Evolutionary conservation across 805 yeast genomes (phyloP).

Genomic region (Torulaspora delbrueckii): DNA sequence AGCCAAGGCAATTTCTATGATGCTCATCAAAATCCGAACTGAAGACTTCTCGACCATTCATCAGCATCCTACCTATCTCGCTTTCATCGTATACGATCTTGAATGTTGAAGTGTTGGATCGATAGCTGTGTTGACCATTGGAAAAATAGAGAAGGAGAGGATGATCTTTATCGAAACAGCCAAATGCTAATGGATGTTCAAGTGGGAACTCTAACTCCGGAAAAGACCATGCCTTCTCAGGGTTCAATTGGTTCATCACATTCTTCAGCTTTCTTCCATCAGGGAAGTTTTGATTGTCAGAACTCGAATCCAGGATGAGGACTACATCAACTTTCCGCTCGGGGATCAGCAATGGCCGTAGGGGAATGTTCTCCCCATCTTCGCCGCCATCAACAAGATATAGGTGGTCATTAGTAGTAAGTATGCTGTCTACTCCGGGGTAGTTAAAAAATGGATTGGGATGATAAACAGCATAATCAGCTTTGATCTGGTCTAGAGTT

Average conservation of each 20-base stretch:
- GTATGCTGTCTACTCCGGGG: constrained; percentile 22
- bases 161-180: constrained; percentile 51
- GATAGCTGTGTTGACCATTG: constrained; percentile 40
- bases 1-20: constrained; percentile 49
- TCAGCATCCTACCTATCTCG: constrained; percentile 44
- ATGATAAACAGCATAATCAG: constrained; percentile 53
- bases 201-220: constrained; percentile 23
- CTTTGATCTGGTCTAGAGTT: constrained; percentile 8
- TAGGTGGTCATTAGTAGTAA: constrained; percentile 32
- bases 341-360: constrained; percentile 58
- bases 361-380: constrained; percentile 68
- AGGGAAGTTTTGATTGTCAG: constrained; percentile 52
- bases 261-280: constrained; percentile 50
- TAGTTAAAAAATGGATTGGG: constrained; percentile 56
- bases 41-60: constrained; percentile 51
- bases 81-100: constrained; percentile 44
- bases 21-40: constrained; percentile 39
- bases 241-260: constrained; percentile 28
- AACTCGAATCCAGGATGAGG: constrained; percentile 55
- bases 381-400: constrained; percentile 75
- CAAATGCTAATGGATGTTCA: constrained; percentile 70
- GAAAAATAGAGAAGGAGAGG: constrained; percentile 53
- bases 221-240: constrained; percentile 10
- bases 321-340: constrained; percentile 58
- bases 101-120: constrained; percentile 57